Percentiles rank a stretch among this genome's conserved stretches.
These are phyloP conservation scores for Solanum gandarillasii DNA, from an alignment of 257 asterid species.

Conservation along the genomic window DNA sequence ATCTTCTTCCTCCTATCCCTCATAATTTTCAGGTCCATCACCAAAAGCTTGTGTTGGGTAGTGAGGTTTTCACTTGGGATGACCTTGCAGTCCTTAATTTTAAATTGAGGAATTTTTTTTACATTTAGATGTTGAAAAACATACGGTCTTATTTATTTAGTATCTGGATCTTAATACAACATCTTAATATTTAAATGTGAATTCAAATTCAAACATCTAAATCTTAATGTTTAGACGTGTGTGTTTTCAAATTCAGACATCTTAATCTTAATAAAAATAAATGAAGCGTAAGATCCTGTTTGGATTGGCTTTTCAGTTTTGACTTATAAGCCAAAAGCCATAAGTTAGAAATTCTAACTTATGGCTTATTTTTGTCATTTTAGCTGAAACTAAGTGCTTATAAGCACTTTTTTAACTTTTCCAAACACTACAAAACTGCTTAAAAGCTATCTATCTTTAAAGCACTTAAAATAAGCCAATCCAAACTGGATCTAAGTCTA, in stretches of 20 bases:
- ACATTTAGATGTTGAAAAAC: neutral
- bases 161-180: neutral
- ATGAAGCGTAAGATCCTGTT: neutral
- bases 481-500: neutral
- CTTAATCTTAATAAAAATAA: neutral
- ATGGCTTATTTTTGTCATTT: neutral
- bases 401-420: neutral
- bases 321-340: neutral
- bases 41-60: no score
- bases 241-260: neutral
- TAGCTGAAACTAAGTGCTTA: neutral
- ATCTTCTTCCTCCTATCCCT: no score
- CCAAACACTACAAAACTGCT: neutral
- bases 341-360: no score
- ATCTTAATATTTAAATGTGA: neutral
- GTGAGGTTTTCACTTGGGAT: no score
- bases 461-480: neutral
- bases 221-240: neutral
- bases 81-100: no score
- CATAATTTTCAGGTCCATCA: no score
- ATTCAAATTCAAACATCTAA: neutral
- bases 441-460: neutral
- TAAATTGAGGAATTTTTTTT: neutral
- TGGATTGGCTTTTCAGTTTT: neutral
- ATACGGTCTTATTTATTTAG: neutral